Conservation (phyloP, 352 stramenopile genomes). For the Pseudoperonospora humuli region DNA sequence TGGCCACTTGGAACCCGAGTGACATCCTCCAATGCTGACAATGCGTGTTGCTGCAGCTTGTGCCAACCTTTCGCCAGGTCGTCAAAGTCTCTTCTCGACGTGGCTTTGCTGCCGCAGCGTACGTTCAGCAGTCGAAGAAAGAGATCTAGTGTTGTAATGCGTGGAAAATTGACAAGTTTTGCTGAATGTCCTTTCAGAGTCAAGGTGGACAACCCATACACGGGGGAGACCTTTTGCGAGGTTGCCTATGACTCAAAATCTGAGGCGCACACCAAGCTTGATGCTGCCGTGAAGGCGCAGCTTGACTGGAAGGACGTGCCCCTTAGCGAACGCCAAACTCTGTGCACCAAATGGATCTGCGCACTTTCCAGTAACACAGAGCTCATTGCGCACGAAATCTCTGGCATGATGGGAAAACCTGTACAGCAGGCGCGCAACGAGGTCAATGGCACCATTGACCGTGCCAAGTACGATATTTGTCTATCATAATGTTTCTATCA, state of each 20-base stretch:
- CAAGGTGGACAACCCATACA: constrained; percentile 75
- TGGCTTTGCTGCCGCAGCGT: constrained; percentile 28
- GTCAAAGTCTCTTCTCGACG: constrained; percentile 14
- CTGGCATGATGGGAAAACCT: constrained; percentile 80
- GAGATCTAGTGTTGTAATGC: background rate
- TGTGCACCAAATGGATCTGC: constrained; percentile 61
- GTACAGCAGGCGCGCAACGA: constrained; percentile 68
- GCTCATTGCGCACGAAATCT: constrained; percentile 66
- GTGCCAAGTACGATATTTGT: constrained; percentile 35
- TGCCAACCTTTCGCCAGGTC: constrained; percentile 9
- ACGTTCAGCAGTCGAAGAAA: constrained; percentile 7
- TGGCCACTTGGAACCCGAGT: no score
- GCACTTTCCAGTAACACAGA: constrained; percentile 48
- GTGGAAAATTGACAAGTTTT: background rate
- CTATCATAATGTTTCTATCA: background rate
- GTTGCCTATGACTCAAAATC: constrained; percentile 49
- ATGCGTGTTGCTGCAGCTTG: constrained; percentile 9
- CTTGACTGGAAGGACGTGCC: constrained; percentile 48
- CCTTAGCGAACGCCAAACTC: constrained; percentile 44
- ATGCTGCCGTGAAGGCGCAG: constrained; percentile 47
- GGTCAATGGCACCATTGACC: constrained; percentile 60
- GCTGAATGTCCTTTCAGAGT: constrained; percentile 17
- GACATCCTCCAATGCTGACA: background rate
- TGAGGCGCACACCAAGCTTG: constrained; percentile 49
- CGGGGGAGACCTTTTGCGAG: constrained; percentile 52